Evolutionary conservation across 139 green algal genomes (phyloP).

Genomic region (Zygnema cylindricum): DNA sequence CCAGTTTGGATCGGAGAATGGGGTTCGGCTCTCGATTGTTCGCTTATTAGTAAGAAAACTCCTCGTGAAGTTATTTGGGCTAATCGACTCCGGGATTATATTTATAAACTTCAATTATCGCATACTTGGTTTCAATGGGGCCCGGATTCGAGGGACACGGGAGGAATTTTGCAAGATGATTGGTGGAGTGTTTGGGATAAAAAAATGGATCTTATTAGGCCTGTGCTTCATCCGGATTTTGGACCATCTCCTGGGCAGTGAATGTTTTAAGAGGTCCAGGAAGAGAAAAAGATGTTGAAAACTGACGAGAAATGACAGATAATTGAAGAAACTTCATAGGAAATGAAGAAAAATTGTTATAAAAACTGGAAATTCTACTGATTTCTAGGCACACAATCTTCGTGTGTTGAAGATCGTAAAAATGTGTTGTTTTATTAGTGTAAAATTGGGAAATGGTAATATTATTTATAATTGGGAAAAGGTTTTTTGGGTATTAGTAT

Average conservation of each 20-base stretch:
- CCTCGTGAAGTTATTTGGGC: not conserved
- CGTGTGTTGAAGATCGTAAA: too few species aligned
- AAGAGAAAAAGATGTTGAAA: too few species aligned
- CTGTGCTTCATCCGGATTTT: constrained; percentile 35
- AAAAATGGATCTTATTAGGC: constrained; percentile 14
- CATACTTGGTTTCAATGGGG: constrained; percentile 36
- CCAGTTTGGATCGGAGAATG: constrained; percentile 51
- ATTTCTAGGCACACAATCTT: too few species aligned
- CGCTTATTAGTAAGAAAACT: not conserved
- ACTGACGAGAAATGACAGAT: too few species aligned
- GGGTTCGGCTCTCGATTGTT: not conserved
- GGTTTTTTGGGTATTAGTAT: too few species aligned
- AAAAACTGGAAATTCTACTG: too few species aligned
- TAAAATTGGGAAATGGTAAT: too few species aligned
- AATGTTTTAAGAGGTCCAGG: too few species aligned
- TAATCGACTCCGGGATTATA: constrained; percentile 5
- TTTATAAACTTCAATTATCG: not conserved
- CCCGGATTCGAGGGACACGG: constrained; percentile 36
- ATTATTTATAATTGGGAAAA: too few species aligned
- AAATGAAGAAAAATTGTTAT: too few species aligned
- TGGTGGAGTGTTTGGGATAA: constrained; percentile 27
- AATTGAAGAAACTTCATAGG: too few species aligned
- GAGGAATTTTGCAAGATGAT: constrained; percentile 37
- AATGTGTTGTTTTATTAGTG: too few species aligned
- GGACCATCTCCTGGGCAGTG: not conserved